These are phyloP conservation scores for Lignosus rhinocerotis DNA, from an alignment of 1,284 basidiomycete species.

Conservation along the genomic window DNA sequence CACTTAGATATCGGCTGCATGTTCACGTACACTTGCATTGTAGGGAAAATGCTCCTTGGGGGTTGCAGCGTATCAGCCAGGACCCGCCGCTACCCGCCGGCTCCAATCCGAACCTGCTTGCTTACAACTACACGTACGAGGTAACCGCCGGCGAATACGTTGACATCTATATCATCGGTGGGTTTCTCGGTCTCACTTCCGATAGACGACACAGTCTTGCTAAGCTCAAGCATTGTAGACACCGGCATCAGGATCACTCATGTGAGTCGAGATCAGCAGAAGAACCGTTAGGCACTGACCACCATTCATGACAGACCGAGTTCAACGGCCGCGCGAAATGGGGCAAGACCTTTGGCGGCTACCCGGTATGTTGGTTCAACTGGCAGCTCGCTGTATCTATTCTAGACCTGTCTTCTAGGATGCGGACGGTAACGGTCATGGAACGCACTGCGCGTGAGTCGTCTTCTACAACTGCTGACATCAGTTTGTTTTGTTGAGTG, in stretches of 20 bases:
- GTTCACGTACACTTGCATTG: not conserved
- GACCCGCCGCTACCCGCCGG: constrained; percentile 9
- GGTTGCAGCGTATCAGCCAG: constrained; percentile 34
- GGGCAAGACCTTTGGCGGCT: constrained; percentile 52
- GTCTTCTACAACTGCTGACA: not conserved
- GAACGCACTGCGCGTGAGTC: constrained; percentile 42
- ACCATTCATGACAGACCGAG: constrained; percentile 37
- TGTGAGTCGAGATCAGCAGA: constrained; percentile 25
- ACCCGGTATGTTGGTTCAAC: constrained; percentile 10
- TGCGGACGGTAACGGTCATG: constrained; percentile 61
- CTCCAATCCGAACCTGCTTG: constrained; percentile 8
- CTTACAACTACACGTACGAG: constrained; percentile 14
- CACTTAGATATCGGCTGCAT: not conserved
- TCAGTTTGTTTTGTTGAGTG: not conserved
- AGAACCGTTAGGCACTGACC: too few relatives aligned
- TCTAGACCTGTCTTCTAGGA: constrained; percentile 42
- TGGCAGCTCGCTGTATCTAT: not conserved
- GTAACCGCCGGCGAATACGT: not conserved
- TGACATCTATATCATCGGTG: not conserved
- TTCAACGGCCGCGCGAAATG: constrained; percentile 71
- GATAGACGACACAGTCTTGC: not conserved
- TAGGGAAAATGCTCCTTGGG: constrained; percentile 37
- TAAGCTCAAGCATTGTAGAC: constrained; percentile 14
- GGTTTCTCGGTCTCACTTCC: not conserved
- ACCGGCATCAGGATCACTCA: constrained; percentile 64